Evolutionary conservation across 371 early-diverging fungal species (phyloP).

Genomic region (Mortierella sp.): DNA sequence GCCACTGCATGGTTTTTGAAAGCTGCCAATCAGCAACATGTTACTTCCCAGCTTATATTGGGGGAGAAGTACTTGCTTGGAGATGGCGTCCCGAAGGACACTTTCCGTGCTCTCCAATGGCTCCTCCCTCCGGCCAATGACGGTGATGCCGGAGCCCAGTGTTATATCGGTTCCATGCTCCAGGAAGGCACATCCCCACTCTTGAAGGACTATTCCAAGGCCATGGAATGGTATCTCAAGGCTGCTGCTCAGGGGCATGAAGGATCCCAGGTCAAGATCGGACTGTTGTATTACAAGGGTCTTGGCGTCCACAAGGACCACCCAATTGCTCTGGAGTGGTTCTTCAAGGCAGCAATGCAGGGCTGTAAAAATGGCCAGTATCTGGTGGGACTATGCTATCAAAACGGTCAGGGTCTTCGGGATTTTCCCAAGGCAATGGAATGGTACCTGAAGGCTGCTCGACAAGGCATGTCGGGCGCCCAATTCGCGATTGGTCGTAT

Average conservation of each 20-base stretch:
- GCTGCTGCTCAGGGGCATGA: background rate
- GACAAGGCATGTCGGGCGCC: background rate
- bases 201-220: background rate
- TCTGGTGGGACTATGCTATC: background rate
- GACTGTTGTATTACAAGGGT: background rate
- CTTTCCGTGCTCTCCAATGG: background rate
- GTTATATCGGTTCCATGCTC: background rate
- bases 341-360: background rate
- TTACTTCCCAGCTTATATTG: too few species aligned
- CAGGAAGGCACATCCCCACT: background rate
- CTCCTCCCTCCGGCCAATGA: background rate
- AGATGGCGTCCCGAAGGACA: background rate
- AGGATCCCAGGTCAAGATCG: background rate
- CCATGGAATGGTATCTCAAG: background rate
- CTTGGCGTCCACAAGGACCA: background rate
- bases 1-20: background rate
- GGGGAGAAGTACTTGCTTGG: background rate
- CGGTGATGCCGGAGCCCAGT: background rate
- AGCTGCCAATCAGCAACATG: background rate
- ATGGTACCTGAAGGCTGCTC: background rate
- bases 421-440: background rate
- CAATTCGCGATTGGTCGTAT: background rate
- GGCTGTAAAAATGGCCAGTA: background rate
- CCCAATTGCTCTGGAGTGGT: background rate
- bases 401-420: background rate